These are phyloP conservation scores for Mollisiaceae sp. DNA, from an alignment of 2,329 filamentous ascomycete species.

Conservation along the genomic window DNA sequence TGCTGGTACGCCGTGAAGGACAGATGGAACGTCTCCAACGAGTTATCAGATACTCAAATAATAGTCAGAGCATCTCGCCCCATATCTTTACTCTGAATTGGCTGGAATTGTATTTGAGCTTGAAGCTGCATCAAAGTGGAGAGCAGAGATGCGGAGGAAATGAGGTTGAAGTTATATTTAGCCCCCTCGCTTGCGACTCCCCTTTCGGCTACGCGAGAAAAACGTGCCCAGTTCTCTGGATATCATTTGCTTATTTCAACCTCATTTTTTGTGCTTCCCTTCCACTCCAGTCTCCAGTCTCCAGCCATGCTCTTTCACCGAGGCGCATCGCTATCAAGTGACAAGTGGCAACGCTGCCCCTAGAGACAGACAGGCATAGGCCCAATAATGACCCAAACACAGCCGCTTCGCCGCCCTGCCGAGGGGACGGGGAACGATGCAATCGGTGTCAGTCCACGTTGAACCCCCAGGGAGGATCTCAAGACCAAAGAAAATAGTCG, in stretches of 20 bases:
- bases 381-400: background rate
- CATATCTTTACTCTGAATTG: too few relatives aligned
- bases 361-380: background rate
- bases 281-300: background rate
- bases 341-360: background rate
- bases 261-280: background rate
- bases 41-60: background rate
- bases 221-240: background rate
- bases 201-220: background rate
- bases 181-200: background rate
- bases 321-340: background rate
- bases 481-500: background rate
- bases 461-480: background rate
- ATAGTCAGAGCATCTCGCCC: too few relatives aligned
- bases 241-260: conserved; percentile 9
- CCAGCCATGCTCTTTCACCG: background rate
- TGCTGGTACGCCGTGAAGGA: background rate
- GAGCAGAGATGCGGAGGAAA: background rate
- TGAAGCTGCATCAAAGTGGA: background rate
- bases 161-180: conserved; percentile 4
- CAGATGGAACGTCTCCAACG: background rate
- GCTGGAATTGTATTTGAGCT: too few relatives aligned
- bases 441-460: background rate
- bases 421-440: background rate
- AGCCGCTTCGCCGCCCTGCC: background rate